Conservation (phyloP, 129 eudicot genomes). For the Flaveria trinervia region DNA sequence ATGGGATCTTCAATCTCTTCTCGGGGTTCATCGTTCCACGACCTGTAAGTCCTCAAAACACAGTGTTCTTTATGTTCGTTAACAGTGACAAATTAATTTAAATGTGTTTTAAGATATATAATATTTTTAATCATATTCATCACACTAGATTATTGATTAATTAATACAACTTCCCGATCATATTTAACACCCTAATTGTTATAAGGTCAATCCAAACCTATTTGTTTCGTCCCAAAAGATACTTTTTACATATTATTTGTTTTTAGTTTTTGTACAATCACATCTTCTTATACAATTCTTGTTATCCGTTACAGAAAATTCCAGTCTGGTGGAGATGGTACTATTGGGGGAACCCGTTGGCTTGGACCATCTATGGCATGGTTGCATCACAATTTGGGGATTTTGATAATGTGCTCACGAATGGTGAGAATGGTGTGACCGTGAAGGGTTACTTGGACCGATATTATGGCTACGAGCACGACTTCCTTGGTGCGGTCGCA, state of each 20-base stretch:
- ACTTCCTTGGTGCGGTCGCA: constrained; percentile 39
- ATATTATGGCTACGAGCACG: constrained; percentile 38
- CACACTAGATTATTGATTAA: not conserved
- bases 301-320: constrained; percentile 33
- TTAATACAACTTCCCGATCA: not conserved
- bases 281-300: not conserved
- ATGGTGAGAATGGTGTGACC: constrained; percentile 9
- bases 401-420: not conserved
- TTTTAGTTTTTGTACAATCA: not conserved
- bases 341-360: constrained; percentile 46
- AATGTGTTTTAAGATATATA: no score
- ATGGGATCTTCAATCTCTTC: constrained; percentile 43
- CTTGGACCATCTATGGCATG: constrained; percentile 57
- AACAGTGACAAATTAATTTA: not conserved
- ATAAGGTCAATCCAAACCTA: not conserved
- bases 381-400: constrained; percentile 57
- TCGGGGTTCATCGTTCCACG: constrained; percentile 50
- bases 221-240: not conserved
- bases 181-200: not conserved
- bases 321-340: constrained; percentile 67
- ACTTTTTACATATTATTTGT: not conserved
- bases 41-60: constrained; percentile 39
- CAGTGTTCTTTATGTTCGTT: not conserved
- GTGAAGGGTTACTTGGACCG: constrained; percentile 40
- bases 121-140: not conserved